phyloP scores from a whole-genome alignment of 2,329 filamentous ascomycete species.

The Neocucurbitaria cava region DNA sequence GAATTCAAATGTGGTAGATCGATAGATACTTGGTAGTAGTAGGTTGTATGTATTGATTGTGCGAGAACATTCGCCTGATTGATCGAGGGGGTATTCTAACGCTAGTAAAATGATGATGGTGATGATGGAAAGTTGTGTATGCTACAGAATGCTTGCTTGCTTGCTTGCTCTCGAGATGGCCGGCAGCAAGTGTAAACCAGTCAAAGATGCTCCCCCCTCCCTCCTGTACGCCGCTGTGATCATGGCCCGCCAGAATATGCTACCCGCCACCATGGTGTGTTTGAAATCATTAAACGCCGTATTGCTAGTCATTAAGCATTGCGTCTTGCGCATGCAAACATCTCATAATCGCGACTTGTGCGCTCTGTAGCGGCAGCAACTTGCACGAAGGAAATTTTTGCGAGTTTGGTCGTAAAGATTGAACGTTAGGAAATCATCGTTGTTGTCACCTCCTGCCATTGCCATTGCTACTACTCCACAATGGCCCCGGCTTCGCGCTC shows the following conservation, averaged over 20 bases:
- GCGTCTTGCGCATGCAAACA: conserved; percentile 13
- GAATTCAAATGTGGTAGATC: too few relatives aligned
- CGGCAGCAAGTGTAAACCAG: too few relatives aligned
- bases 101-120: neutral
- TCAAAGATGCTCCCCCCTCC: too few relatives aligned
- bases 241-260: too few relatives aligned
- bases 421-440: too few relatives aligned
- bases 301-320: conserved; percentile 15
- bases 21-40: too few relatives aligned
- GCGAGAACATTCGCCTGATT: neutral
- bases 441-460: conserved; percentile 26
- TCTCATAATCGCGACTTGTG: conserved; percentile 15
- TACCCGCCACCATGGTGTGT: neutral
- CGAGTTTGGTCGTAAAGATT: too few relatives aligned
- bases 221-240: neutral
- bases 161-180: too few relatives aligned
- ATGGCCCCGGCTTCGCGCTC: conserved; percentile 19
- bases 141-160: too few relatives aligned
- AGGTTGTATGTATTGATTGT: neutral
- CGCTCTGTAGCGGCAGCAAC: conserved; percentile 15
- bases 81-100: conserved; percentile 2
- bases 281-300: conserved; percentile 12
- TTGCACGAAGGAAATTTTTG: conserved; percentile 11
- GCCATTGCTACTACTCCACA: conserved; percentile 26
- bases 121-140: too few relatives aligned